These are phyloP conservation scores for Blastobotrys niveus DNA, from an alignment of 1,139 yeast genomes.

Conservation along the genomic window DNA sequence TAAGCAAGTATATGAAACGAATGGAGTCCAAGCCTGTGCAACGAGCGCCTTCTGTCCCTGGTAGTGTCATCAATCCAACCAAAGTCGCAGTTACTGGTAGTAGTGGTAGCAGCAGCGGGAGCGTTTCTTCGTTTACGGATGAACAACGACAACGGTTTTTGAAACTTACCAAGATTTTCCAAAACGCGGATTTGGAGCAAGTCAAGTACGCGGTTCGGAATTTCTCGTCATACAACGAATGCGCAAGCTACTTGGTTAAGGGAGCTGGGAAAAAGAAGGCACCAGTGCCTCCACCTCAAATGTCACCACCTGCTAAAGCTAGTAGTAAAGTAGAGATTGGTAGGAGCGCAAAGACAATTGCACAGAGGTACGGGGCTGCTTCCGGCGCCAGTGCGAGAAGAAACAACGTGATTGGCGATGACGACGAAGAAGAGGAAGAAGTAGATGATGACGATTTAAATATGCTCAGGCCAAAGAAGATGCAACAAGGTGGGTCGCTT, in stretches of 20 bases:
- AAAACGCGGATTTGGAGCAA: conserved; percentile 4
- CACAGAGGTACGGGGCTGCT: conserved; percentile 11
- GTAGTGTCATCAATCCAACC: background rate
- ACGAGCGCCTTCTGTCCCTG: conserved; percentile 6
- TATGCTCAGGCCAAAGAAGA: background rate
- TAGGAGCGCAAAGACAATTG: conserved; percentile 4
- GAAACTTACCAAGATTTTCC: background rate
- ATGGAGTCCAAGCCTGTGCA: conserved; percentile 11
- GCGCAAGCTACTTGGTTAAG: conserved; percentile 6
- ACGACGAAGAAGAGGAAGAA: conserved; percentile 15
- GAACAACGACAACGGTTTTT: background rate
- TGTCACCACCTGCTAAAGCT: background rate
- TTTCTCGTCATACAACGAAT: background rate
- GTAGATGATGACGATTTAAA: conserved; percentile 14
- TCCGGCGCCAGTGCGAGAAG: background rate
- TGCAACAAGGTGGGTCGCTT: background rate
- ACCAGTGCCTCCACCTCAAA: background rate
- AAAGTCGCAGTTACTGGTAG: background rate
- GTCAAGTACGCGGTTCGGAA: conserved; percentile 4
- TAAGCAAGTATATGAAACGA: conserved; percentile 1
- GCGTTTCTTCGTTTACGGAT: background rate
- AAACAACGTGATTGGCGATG: conserved; percentile 3
- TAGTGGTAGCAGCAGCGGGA: background rate
- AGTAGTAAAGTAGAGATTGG: conserved; percentile 7
- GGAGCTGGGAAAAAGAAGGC: background rate